phyloP scores from a whole-genome alignment of 352 stramenopile genomes.

The Globisporangium cylindrosporum region DNA sequence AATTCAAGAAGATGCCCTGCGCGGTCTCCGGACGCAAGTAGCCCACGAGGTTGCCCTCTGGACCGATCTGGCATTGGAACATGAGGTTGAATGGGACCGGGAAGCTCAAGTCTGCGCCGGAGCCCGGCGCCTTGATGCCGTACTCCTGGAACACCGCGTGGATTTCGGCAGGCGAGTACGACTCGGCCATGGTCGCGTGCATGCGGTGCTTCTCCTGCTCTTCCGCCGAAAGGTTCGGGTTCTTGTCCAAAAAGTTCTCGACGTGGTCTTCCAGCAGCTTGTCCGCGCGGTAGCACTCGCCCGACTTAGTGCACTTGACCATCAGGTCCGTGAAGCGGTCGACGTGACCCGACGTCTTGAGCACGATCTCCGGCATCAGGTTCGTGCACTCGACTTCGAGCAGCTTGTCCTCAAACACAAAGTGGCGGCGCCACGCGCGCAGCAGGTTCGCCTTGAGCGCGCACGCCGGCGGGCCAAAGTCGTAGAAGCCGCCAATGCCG shows the following conservation, averaged over 20 bases:
- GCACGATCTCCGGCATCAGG: slow-evolving; percentile 96
- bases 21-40: slow-evolving; percentile 99
- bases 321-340: slow-evolving; percentile 99
- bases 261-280: slow-evolving; percentile 99
- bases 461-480: slow-evolving; percentile 96
- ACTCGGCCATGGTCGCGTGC: slow-evolving; percentile 95
- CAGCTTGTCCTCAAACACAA: slow-evolving; percentile 98
- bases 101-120: slow-evolving; percentile 91
- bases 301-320: slow-evolving; percentile 97
- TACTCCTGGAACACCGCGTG: slow-evolving; percentile 94
- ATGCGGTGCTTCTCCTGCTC: slow-evolving; percentile 94
- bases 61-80: slow-evolving; percentile 99
- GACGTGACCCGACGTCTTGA: slow-evolving; percentile 99
- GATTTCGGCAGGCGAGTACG: slow-evolving; percentile 97
- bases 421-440: slow-evolving; percentile 96
- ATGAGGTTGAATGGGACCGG: slow-evolving; percentile 99
- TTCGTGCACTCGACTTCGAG: slow-evolving; percentile 99
- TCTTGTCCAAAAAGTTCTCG: slow-evolving; percentile 94
- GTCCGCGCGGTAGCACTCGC: slow-evolving; percentile 99
- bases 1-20: slow-evolving; percentile 99
- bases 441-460: slow-evolving; percentile 97
- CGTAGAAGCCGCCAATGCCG: slow-evolving; percentile 97
- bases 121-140: slow-evolving; percentile 90
- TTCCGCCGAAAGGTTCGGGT: slow-evolving; percentile 63
- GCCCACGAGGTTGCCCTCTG: slow-evolving; percentile 94